Percentiles rank a stretch among this genome's conserved stretches.
These are phyloP conservation scores for Leishmania amazonensis DNA, from an alignment of 208 protist species.

Conservation along the genomic window DNA sequence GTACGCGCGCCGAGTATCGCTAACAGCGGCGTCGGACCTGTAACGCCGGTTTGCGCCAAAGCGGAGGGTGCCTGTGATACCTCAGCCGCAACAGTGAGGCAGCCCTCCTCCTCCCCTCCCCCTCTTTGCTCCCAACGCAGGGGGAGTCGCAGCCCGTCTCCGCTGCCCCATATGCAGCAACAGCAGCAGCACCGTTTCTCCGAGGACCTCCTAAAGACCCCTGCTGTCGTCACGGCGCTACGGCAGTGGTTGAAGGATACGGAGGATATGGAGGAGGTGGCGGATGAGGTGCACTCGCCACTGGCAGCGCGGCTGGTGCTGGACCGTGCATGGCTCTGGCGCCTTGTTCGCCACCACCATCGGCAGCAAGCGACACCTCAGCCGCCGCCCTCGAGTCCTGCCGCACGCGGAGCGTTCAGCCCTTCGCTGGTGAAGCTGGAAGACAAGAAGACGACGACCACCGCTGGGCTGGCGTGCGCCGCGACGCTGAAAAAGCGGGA, in stretches of 20 bases:
- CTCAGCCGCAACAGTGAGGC: background rate
- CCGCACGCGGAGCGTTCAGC: background rate
- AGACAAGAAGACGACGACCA: background rate
- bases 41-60: slow-evolving; percentile 2
- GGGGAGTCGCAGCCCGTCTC: background rate
- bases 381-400: background rate
- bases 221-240: slow-evolving; percentile 14
- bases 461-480: background rate
- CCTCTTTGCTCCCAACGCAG: background rate
- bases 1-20: slow-evolving; percentile 15
- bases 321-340: slow-evolving; percentile 23
- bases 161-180: background rate
- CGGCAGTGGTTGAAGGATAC: slow-evolving; percentile 19
- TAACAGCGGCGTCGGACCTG: background rate
- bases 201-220: slow-evolving; percentile 3
- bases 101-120: background rate
- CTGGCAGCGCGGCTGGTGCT: slow-evolving; percentile 28
- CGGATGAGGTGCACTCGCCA: slow-evolving; percentile 27
- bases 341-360: slow-evolving; percentile 1
- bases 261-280: slow-evolving; percentile 28
- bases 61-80: background rate
- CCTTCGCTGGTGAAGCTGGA: background rate
- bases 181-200: background rate
- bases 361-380: background rate
- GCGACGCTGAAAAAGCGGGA: background rate